Percentiles rank a stretch among this genome's conserved stretches.
phyloP scores from a whole-genome alignment of 192 early-diverging fungal genomes.

The Entophlyctis luteolus region DNA sequence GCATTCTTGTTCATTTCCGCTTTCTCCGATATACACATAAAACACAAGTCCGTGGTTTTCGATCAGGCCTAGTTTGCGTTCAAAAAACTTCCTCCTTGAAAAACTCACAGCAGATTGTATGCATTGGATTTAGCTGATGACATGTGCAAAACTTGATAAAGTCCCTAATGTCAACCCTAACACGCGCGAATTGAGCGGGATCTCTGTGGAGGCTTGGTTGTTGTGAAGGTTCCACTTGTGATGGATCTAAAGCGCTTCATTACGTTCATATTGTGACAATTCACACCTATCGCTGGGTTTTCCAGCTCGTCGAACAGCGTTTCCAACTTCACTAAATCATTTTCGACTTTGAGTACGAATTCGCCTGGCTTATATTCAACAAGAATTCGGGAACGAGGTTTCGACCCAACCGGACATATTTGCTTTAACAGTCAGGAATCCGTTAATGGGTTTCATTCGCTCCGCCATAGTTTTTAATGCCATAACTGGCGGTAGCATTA shows the following conservation, averaged over 20 bases:
- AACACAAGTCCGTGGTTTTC: conserved; percentile 33
- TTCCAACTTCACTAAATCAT: conserved; percentile 55
- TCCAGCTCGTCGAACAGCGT: conserved; percentile 58
- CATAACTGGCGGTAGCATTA: conserved; percentile 71
- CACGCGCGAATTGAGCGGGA: conserved; percentile 58
- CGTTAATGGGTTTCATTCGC: conserved; percentile 59
- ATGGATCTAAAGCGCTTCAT: conserved; percentile 18
- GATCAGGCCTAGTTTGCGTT: conserved; percentile 20
- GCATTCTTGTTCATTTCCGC: conserved; percentile 10
- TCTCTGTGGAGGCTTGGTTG: conserved; percentile 25
- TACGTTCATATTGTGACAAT: conserved; percentile 17
- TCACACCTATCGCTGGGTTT: conserved; percentile 56
- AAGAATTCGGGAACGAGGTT: background rate
- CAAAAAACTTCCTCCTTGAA: background rate
- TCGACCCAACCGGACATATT: conserved; percentile 44
- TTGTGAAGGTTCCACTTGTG: conserved; percentile 28
- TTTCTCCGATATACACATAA: conserved; percentile 26
- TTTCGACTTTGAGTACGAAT: conserved; percentile 55
- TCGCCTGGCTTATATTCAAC: conserved; percentile 44
- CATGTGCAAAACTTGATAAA: conserved; percentile 75
- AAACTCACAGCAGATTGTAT: conserved; percentile 73
- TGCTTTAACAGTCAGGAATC: conserved; percentile 62
- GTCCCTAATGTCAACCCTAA: conserved; percentile 65
- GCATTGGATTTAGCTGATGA: conserved; percentile 69
- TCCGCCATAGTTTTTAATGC: conserved; percentile 63